Evolutionary conservation across 1,139 yeast genomes (phyloP).

Genomic region (Debaryomyces robertsiae): DNA sequence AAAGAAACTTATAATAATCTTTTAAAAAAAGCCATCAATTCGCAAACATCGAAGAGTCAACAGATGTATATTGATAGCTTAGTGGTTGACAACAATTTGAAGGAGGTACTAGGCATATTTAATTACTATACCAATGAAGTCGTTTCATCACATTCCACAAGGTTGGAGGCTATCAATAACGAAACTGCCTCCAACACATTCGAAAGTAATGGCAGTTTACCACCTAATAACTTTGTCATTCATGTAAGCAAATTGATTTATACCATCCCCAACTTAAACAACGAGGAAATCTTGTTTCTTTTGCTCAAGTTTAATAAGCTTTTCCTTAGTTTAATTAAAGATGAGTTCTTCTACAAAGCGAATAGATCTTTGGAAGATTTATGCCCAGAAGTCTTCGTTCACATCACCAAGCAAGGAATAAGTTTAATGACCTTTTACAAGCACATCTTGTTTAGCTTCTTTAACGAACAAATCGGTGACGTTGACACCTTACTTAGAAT

Average conservation of each 20-base stretch:
- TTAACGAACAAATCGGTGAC: constrained; percentile 21
- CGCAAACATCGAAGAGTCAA: constrained; percentile 18
- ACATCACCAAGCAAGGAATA: constrained; percentile 43
- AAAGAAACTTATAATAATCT: constrained; percentile 35
- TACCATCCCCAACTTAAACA: constrained; percentile 24
- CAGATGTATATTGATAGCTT: constrained; percentile 25
- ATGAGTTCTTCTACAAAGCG: constrained; percentile 43
- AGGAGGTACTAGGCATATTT: constrained; percentile 36
- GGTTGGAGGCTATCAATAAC: constrained; percentile 19
- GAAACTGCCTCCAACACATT: constrained; percentile 13
- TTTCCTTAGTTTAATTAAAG: constrained; percentile 29
- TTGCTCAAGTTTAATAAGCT: constrained; percentile 39
- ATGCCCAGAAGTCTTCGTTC: constrained; percentile 30
- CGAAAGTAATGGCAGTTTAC: constrained; percentile 18
- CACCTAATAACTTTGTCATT: constrained; percentile 29
- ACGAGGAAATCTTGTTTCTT: constrained; percentile 36
- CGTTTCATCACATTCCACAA: constrained; percentile 14
- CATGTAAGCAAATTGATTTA: constrained; percentile 25
- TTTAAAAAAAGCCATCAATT: constrained; percentile 30
- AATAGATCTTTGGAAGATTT: constrained; percentile 42
- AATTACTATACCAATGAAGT: constrained; percentile 36
- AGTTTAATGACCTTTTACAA: constrained; percentile 30
- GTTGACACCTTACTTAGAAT: constrained; percentile 19
- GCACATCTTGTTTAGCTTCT: constrained; percentile 26
- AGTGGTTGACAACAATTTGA: constrained; percentile 21